These are phyloP conservation scores for Metrosideros polymorpha DNA, from an alignment of 441 rosid genomes.

Conservation along the genomic window DNA sequence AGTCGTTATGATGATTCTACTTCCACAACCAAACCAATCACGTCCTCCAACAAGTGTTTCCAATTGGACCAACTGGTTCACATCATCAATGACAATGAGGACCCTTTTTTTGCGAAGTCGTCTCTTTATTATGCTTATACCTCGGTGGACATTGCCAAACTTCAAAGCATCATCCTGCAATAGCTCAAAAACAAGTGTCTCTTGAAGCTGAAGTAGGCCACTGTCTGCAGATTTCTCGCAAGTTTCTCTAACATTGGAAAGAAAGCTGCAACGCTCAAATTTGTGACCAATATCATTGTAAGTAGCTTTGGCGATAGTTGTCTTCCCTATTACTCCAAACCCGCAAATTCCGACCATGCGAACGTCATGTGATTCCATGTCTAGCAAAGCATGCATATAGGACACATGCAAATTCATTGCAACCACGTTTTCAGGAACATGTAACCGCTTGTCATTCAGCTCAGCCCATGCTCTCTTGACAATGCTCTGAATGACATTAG, in stretches of 20 bases:
- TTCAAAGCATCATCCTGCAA: not conserved
- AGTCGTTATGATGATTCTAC: not conserved
- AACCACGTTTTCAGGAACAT: not conserved
- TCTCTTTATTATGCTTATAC: not conserved
- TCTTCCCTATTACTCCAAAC: not conserved
- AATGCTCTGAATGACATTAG: not conserved
- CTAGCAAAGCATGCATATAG: not conserved
- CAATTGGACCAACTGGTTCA: not conserved
- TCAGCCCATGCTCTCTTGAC: not conserved
- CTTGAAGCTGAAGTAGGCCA: not conserved
- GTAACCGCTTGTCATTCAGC: not conserved
- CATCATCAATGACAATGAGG: not conserved
- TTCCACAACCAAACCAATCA: not conserved
- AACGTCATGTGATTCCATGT: not conserved
- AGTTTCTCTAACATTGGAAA: not conserved
- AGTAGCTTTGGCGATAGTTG: not conserved
- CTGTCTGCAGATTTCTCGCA: not conserved
- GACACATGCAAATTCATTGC: not conserved
- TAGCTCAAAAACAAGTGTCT: not conserved
- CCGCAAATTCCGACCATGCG: not conserved
- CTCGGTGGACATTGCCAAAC: not conserved
- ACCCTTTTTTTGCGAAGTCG: not conserved
- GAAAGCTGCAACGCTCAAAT: not conserved
- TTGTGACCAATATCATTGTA: not conserved
- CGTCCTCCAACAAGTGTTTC: not conserved